Base-by-base conservation (phyloP, 768 basidiomycete genomes). In the button mushroom (Agaricus bisporus) region DNA sequence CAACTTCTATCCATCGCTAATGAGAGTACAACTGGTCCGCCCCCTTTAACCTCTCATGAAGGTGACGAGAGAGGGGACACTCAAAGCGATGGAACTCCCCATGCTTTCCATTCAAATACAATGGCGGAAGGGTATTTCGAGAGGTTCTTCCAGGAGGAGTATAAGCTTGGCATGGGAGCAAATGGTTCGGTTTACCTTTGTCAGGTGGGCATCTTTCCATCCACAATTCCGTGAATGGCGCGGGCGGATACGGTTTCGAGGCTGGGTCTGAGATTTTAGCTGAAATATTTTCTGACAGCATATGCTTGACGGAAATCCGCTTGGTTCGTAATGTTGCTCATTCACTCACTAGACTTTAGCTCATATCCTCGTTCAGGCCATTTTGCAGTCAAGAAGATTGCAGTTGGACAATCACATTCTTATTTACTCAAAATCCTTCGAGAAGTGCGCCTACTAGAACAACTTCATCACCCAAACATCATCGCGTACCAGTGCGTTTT, bases 351-450 rank as follows among this genome's bases (percentile, higher is more conserved):
- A 41, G 28, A 51, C 32, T 52, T 41, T 29, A 49, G 35, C 6
- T 44, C 25, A 39, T 52, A 10, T 2, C n/a, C 42, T 12, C 15
- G 11, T 44, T 20, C 59, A 81, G 89, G 89, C 26, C 86, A 85
- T 59, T 97, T 95, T 66, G 95, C 95, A 0, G 89, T 97, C 44
- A 98, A 98, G 73, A 98, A 97, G 67, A 92, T 98, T 18, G 93
- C 95, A 0, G 89, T 98, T 0, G 94, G 94, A 45, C 83, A 91
- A 63, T 95, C 91, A 0, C 88, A 92, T 59, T 76, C 84, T 2
- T 95, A 95, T 70, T 74, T 95, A 5, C 70, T 93, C 38, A 85
- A 83, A 46, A 93, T 90, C 51, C 72, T 95, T 37, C 81, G 82
- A 41, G 93, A 95, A 73, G 90, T 98, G 50, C 83, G 90, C 41